Conservation (phyloP, 176 grass and related monocot genomes). For the Aegilops speltoides region DNA sequence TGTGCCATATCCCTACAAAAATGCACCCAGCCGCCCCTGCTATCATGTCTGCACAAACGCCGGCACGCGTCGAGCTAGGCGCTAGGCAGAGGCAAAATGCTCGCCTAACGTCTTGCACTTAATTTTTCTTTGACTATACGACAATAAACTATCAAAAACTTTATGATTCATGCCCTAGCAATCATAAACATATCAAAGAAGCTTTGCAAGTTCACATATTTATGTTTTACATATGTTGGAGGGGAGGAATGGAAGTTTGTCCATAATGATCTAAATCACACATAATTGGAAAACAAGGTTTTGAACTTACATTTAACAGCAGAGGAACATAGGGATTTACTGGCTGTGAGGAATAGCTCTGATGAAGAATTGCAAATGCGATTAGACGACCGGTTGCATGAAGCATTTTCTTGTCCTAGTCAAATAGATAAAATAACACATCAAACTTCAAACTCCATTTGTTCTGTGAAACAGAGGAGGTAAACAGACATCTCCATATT, state of each 20-base stretch:
- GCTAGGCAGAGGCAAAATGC: not conserved
- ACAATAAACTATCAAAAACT: conserved; percentile 5
- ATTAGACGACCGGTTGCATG: conserved; percentile 83
- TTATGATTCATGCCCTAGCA: not conserved
- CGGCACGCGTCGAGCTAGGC: not conserved
- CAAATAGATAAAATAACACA: conserved; percentile 27
- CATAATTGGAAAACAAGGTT: conserved; percentile 12
- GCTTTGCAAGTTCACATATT: not conserved
- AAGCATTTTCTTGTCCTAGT: conserved; percentile 87
- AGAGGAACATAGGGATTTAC: conserved; percentile 82
- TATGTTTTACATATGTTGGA: not conserved
- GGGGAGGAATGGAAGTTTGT: not conserved
- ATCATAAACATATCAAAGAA: conserved; percentile 20
- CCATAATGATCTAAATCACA: conserved; percentile 21
- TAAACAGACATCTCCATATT: not conserved
- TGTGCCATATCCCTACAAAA: not conserved
- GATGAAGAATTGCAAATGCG: conserved; percentile 91
- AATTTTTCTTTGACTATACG: not conserved
- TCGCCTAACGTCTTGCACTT: not conserved
- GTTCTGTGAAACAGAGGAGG: not conserved
- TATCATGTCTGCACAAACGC: not conserved
- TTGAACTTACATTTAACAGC: conserved; percentile 67
- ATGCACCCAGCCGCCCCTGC: not conserved
- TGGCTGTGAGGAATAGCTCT: conserved; percentile 60
- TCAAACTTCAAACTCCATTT: conserved; percentile 7